Evolutionary conservation across 2,329 filamentous ascomycete genomes (phyloP).

Genomic region (Arthrobotrys sinensis): DNA sequence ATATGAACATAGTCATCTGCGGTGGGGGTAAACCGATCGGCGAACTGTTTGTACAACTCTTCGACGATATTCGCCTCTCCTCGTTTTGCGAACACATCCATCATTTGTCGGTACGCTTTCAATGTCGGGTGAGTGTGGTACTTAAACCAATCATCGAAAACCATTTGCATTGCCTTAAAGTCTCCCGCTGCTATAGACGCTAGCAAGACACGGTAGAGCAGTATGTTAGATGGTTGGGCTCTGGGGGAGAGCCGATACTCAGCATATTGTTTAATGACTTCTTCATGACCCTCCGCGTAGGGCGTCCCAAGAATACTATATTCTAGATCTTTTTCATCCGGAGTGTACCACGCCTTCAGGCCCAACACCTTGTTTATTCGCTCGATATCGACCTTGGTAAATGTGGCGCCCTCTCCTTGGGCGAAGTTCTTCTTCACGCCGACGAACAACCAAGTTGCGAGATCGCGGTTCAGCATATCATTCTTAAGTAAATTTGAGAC

Average conservation of each 20-base stretch:
- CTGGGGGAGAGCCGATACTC: conserved; percentile 59
- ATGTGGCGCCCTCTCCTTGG: background rate
- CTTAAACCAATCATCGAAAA: conserved; percentile 67
- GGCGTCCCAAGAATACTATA: conserved; percentile 36
- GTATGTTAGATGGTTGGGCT: conserved; percentile 24
- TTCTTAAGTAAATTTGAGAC: conserved; percentile 24
- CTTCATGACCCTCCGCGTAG: conserved; percentile 39
- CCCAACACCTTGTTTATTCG: background rate
- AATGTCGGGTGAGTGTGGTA: conserved; percentile 64
- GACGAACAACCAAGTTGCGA: conserved; percentile 39
- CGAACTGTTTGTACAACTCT: conserved; percentile 68
- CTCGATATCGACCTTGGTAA: conserved; percentile 16
- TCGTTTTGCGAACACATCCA: conserved; percentile 69
- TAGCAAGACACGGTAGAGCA: conserved; percentile 65
- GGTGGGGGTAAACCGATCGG: conserved; percentile 57
- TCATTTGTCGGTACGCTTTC: conserved; percentile 66
- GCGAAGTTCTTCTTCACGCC: conserved; percentile 28
- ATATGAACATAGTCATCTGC: conserved; percentile 71
- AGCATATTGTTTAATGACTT: conserved; percentile 60
- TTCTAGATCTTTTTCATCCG: conserved; percentile 30
- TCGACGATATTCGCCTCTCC: conserved; percentile 70
- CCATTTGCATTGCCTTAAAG: conserved; percentile 66
- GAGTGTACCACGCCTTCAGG: conserved; percentile 24
- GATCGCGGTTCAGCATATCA: conserved; percentile 29
- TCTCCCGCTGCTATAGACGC: conserved; percentile 65